Evolutionary conservation across 352 stramenopile genomes (phyloP).

Genomic region (Pythium chondricola): DNA sequence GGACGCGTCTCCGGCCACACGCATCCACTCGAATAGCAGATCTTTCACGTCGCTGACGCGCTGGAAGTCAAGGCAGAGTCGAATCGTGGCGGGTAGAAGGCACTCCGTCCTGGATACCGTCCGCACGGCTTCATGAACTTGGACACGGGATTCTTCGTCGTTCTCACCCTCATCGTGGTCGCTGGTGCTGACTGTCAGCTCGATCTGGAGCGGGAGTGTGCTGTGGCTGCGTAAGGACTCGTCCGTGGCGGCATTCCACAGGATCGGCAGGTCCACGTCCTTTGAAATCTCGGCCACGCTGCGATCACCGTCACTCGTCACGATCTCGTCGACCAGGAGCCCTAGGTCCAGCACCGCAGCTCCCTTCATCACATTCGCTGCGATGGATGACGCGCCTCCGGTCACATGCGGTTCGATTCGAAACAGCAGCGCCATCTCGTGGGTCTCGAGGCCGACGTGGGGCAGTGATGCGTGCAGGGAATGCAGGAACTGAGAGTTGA

Average conservation of each 20-base stretch:
- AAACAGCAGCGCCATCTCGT: not conserved
- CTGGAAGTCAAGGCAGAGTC: constrained; percentile 16
- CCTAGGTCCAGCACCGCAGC: constrained; percentile 5
- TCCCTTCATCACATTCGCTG: not conserved
- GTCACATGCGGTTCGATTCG: constrained; percentile 7
- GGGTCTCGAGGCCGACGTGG: constrained; percentile 1
- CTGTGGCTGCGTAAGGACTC: no score
- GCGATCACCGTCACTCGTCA: not conserved
- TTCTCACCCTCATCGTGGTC: not conserved
- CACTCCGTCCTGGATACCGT: constrained; percentile 14
- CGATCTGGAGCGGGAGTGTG: constrained; percentile 4
- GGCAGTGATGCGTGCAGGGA: constrained; percentile 12
- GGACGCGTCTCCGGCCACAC: no score
- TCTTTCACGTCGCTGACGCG: constrained; percentile 11
- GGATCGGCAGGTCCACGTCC: constrained; percentile 10
- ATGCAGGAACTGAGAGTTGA: constrained; percentile 45
- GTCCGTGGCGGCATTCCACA: not conserved
- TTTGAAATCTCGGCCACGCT: not conserved
- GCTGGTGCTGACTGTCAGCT: not conserved
- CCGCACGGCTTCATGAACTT: not conserved
- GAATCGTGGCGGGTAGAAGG: constrained; percentile 12
- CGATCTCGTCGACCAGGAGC: not conserved
- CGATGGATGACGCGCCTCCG: no score
- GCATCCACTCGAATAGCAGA: constrained; percentile 5
- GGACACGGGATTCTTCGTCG: not conserved